phyloP scores from a whole-genome alignment of 495 filamentous ascomycete species.

The Penicillium daleae region DNA sequence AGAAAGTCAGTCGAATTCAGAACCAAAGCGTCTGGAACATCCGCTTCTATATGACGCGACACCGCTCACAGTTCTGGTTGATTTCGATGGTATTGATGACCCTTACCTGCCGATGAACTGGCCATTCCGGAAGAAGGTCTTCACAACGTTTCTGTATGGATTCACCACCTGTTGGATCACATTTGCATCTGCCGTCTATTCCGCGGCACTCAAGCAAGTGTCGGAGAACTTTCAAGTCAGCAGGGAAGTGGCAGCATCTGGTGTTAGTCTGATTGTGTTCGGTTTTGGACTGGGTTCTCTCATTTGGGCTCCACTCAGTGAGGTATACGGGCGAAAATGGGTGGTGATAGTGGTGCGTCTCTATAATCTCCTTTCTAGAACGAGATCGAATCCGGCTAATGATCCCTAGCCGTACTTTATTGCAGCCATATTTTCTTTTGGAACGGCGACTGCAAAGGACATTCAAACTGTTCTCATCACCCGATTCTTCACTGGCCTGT shows the following conservation, averaged over 20 bases:
- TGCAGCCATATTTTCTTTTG: slow-evolving; percentile 65
- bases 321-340: slow-evolving; percentile 62
- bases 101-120: slow-evolving; percentile 57
- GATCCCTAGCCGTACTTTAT: slow-evolving; percentile 57
- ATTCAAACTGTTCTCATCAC: slow-evolving; percentile 71
- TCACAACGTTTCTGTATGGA: slow-evolving; percentile 14
- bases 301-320: slow-evolving; percentile 69
- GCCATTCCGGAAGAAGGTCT: slow-evolving; percentile 19
- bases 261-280: slow-evolving; percentile 56
- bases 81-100: slow-evolving; percentile 48
- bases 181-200: slow-evolving; percentile 55
- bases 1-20: not conserved
- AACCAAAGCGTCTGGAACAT: not conserved
- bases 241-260: slow-evolving; percentile 52
- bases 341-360: not conserved
- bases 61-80: slow-evolving; percentile 3
- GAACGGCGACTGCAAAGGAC: slow-evolving; percentile 64
- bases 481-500: slow-evolving; percentile 71
- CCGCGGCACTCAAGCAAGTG: slow-evolving; percentile 44
- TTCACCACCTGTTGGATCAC: slow-evolving; percentile 42
- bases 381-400: not conserved
- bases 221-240: slow-evolving; percentile 49
- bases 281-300: slow-evolving; percentile 55
- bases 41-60: not conserved
- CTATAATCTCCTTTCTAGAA: not conserved